Percentiles rank a stretch among this genome's conserved stretches.
phyloP scores from a whole-genome alignment of 2,329 filamentous ascomycete genomes.

The Coniochaeta prunicola region DNA sequence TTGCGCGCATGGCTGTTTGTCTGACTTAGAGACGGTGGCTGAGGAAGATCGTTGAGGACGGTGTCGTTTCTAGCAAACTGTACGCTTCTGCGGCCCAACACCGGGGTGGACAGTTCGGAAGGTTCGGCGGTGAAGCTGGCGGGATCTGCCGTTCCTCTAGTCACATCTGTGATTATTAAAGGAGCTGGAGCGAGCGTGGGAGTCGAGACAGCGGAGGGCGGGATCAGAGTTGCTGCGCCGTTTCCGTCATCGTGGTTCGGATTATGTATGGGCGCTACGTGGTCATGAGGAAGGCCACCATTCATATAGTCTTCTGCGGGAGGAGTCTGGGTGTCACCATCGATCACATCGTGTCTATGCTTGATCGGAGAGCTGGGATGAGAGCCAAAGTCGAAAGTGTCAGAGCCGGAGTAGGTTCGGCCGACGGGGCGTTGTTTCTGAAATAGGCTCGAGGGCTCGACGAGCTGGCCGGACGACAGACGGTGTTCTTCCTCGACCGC shows the following conservation, averaged over 20 bases:
- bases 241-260: neutral
- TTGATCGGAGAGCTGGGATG: slow-evolving; percentile 8
- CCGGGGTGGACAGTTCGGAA: slow-evolving; percentile 22
- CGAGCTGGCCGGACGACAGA: neutral
- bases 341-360: slow-evolving; percentile 2
- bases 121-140: slow-evolving; percentile 5
- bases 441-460: neutral
- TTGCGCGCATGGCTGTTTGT: slow-evolving; percentile 46
- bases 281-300: slow-evolving; percentile 23
- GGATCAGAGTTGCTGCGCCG: neutral
- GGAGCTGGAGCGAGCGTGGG: neutral
- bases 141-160: neutral
- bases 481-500: neutral
- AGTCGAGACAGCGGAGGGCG: slow-evolving; percentile 10
- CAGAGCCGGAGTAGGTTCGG: slow-evolving; percentile 10
- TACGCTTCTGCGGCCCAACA: slow-evolving; percentile 55
- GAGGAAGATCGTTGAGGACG: slow-evolving; percentile 32
- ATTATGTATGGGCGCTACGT: slow-evolving; percentile 13
- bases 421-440: neutral
- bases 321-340: slow-evolving; percentile 7
- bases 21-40: neutral
- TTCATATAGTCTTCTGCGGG: slow-evolving; percentile 29
- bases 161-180: neutral
- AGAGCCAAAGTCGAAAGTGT: slow-evolving; percentile 18
- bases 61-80: slow-evolving; percentile 61